Evolutionary conservation across 345 rosid genomes (phyloP), one percentile per base, ranked within the genome.

Genomic region (Eutrema japonicum): DNA sequence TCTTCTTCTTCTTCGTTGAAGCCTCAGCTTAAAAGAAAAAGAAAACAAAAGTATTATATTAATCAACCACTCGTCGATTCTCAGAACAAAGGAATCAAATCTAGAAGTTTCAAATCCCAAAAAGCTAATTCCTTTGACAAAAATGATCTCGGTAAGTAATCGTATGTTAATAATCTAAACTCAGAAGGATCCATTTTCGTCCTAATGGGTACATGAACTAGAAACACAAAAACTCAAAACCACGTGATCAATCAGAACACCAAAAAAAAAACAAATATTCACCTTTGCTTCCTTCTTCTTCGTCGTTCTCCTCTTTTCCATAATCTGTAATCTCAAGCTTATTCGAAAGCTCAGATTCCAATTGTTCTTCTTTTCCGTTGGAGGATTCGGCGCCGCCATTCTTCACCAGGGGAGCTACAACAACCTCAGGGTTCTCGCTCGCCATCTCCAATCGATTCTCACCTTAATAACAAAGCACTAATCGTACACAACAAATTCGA

Each of bases 1-100:
- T 95, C 90, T 90, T 95, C 79, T 90, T 92, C 93, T 95, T 95
- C 86, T 89, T 94, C 5, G 90, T 90, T 53, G 90, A 22, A 69
- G 75, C 76, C 72, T 88, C 96, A 77, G 87, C 83, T 75, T 68
- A 9, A 46, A 32, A 75, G 7, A 13, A 35, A 2, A 2, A 36
- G 11, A 63, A 43, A n/a, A 33, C 5, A 5, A 3, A 32, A 7
- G 8, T 8, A n/a, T n/a, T 3, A 13, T n/a, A 29, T 60, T 16
- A 68, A 57, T 57, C 62, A 70, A 64, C 50, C 22, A 38, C 49
- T 45, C 16, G 5, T 43, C 8, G 32, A 55, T n/a, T 38, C 47
- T 27, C 13, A 37, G 27, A 65, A 71, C 18, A 51, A 54, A 10
- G 0, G 13, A 22, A 22, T 50, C 57, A 3, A 75, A 35, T 73